These are phyloP conservation scores for Sugiyamaella japonica DNA, from an alignment of 1,139 yeast species.

Conservation along the genomic window DNA sequence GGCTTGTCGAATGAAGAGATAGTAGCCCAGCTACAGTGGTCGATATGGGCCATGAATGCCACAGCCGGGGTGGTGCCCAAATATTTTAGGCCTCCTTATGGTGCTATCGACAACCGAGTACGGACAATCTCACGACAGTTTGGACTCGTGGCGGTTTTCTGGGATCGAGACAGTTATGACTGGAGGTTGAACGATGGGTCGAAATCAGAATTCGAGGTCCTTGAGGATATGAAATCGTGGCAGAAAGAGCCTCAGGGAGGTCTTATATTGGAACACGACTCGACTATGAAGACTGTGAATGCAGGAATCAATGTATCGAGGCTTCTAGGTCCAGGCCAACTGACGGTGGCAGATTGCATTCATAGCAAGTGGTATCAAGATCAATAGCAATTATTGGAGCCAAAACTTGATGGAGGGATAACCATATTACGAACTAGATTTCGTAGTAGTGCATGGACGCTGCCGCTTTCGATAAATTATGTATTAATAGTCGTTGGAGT, in stretches of 20 bases:
- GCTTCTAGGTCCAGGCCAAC: conserved; percentile 54
- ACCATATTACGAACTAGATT: neutral
- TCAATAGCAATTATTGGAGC: conserved; percentile 17
- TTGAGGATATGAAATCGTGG: conserved; percentile 57
- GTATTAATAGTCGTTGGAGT: conserved; percentile 8
- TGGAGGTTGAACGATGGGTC: conserved; percentile 60
- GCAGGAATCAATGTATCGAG: conserved; percentile 59
- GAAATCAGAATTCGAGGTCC: conserved; percentile 52
- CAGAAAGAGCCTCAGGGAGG: conserved; percentile 44
- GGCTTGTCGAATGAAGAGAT: conserved; percentile 71
- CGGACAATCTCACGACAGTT: conserved; percentile 78
- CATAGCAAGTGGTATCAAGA: conserved; percentile 49
- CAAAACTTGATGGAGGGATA: conserved; percentile 5
- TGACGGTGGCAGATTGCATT: conserved; percentile 82
- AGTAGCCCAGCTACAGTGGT: conserved; percentile 92
- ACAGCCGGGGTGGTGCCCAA: conserved; percentile 82
- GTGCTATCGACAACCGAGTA: conserved; percentile 84
- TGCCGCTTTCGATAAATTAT: conserved; percentile 3
- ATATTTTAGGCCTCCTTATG: conserved; percentile 95
- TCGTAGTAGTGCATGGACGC: conserved; percentile 7
- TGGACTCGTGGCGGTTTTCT: conserved; percentile 81
- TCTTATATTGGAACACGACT: conserved; percentile 81
- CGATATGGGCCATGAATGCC: conserved; percentile 97
- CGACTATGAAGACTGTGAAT: conserved; percentile 61
- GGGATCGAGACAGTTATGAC: conserved; percentile 91